Percentiles rank a stretch among this genome's conserved stretches.
phyloP scores from a whole-genome alignment of 208 protist genomes.

The Crithidia mellificae region DNA sequence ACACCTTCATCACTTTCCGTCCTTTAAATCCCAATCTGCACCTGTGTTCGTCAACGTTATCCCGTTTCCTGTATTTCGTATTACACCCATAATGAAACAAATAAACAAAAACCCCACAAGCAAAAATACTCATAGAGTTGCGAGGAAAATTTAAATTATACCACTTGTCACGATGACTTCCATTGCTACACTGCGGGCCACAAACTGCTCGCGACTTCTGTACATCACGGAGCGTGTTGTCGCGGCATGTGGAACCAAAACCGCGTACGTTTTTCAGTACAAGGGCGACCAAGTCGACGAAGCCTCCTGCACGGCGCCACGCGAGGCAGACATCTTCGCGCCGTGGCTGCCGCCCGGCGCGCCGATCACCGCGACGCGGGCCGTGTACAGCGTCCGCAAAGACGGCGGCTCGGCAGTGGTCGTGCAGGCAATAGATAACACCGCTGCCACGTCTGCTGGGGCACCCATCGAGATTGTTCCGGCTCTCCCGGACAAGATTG shows the following conservation, averaged over 20 bases:
- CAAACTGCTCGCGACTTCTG: constrained; percentile 48
- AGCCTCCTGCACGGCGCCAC: constrained; percentile 30
- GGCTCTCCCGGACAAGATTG: constrained; percentile 15
- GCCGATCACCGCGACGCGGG: constrained; percentile 4
- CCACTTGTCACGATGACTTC: constrained; percentile 23
- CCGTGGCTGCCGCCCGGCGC: constrained; percentile 50
- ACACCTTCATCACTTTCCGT: no score
- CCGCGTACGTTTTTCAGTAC: constrained; percentile 37
- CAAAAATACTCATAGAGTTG: not conserved
- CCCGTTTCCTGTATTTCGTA: no score
- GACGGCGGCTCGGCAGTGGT: constrained; percentile 16
- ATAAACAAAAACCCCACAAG: not conserved
- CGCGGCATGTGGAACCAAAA: constrained; percentile 43
- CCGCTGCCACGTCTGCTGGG: constrained; percentile 4
- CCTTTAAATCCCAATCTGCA: no score
- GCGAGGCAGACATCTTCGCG: constrained; percentile 34
- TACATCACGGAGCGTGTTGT: constrained; percentile 34
- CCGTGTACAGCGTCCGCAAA: constrained; percentile 24
- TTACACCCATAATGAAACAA: no score
- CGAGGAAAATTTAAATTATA: not conserved
- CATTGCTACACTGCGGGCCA: constrained; percentile 49
- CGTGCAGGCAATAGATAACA: constrained; percentile 10
- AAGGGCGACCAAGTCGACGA: constrained; percentile 14
- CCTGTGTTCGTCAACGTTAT: no score
- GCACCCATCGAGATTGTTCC: constrained; percentile 19